Evolutionary conservation across 169 alveolate species (phyloP), one percentile per base, ranked within the genome.

Genomic region (Miamiensis avidus): DNA sequence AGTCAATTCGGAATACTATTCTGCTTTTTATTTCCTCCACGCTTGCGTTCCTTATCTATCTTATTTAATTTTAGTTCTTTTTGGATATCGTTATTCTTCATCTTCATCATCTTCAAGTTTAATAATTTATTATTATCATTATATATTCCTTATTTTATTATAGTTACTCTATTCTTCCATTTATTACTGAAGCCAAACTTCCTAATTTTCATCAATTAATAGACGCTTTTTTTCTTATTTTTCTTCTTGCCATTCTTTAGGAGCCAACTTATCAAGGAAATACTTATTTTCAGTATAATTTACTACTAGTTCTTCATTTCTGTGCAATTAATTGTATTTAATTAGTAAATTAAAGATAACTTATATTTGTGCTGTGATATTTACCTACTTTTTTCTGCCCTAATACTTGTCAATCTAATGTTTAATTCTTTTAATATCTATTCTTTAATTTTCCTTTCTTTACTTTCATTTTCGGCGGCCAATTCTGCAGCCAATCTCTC

Each of bases 211-310:
- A 11, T 75, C 74, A 1, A 74, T 75, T 15, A 74, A 81, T 74
- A 31, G 31, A 49, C 31, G 65, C 31, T 79, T 82, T 32, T 81
- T 75, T 74, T 81, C 81, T 30, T 86, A 86, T 75, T 86, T 86
- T 64, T 75, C 72, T 74, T 86, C 90, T 79, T 64, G 75, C 90
- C 90, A 86, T 33, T 86, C 90, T 34, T 86, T 81, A 30, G 90
- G 90, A 31, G 90, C 84, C 75, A 86, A 65, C 32, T 86, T 86
- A 81, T 86, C 90, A 0, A 86, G 33, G 65, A 86, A 86, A 29
- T 86, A 76, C 33, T 86, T 86, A 76, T 86, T 86, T 65, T 86
- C 86, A 34, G 31, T 81, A 33, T 81, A 86, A 49, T 65, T 86
- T 34, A 32, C 65, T 29, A 86, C 85, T 31, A 78, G 78, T 33